Conservation (phyloP, 768 basidiomycete species). For the Porpolomopsis calyptriformis region DNA sequence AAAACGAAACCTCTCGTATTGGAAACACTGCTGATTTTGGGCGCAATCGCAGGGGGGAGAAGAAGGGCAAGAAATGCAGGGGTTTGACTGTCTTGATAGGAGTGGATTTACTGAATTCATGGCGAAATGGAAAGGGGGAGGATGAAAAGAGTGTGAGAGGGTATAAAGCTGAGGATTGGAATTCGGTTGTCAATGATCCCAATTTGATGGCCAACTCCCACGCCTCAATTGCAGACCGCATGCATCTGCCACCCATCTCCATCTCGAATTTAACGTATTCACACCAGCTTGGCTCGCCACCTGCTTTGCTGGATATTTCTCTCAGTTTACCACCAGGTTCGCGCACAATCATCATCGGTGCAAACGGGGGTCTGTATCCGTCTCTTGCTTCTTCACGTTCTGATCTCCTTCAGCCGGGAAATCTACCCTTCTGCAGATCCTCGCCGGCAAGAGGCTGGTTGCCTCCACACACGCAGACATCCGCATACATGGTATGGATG, state of each 20-base stretch:
- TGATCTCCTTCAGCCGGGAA: constrained; percentile 57
- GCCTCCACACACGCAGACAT: constrained; percentile 41
- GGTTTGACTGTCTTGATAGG: constrained; percentile 25
- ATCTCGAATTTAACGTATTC: constrained; percentile 47
- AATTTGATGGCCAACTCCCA: neutral
- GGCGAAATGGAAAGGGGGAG: constrained; percentile 13
- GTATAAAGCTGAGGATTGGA: neutral
- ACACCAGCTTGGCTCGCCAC: constrained; percentile 31
- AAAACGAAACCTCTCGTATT: constrained; percentile 44
- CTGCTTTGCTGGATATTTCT: constrained; percentile 55
- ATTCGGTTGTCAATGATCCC: no score
- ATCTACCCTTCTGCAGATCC: constrained; percentile 88
- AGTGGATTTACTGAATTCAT: constrained; percentile 29
- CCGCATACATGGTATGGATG: constrained; percentile 69
- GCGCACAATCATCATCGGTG: constrained; percentile 80
- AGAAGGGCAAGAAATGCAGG: constrained; percentile 41
- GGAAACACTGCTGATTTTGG: constrained; percentile 45
- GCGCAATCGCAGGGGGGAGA: constrained; percentile 44
- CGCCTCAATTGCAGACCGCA: neutral
- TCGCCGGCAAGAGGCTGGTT: constrained; percentile 86
- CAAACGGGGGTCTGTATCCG: constrained; percentile 73
- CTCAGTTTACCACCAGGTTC: constrained; percentile 64
- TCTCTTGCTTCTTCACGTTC: neutral
- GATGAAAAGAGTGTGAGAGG: constrained; percentile 16
- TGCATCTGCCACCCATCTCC: constrained; percentile 24